Conservation (phyloP, 23 red algal species). For the Chondrus crispus region DNA sequence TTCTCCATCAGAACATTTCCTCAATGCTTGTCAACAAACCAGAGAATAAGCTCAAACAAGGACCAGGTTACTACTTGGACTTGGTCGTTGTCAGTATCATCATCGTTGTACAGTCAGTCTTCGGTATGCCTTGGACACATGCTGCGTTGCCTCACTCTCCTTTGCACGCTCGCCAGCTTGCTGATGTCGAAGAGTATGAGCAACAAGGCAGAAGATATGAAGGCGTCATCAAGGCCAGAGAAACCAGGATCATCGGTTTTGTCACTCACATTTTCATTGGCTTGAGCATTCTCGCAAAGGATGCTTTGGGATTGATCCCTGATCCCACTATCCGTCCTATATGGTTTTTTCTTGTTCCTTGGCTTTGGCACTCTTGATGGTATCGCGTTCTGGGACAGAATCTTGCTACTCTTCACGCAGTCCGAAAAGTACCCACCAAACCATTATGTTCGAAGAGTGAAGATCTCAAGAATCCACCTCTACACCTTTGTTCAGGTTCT, state of each 20-base stretch:
- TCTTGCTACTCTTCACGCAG: slow-evolving; percentile 92
- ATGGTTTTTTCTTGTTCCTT: slow-evolving; percentile 94
- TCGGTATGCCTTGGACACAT: slow-evolving; percentile 91
- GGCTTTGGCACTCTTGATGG: slow-evolving; percentile 81
- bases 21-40: slow-evolving; percentile 80
- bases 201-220: slow-evolving; percentile 60
- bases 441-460: slow-evolving; percentile 90
- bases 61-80: slow-evolving; percentile 86
- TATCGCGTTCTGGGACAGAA: slow-evolving; percentile 80
- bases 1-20: slow-evolving; percentile 93
- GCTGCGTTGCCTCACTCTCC: slow-evolving; percentile 94
- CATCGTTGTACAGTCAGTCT: slow-evolving; percentile 74
- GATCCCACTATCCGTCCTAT: slow-evolving; percentile 84
- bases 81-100: slow-evolving; percentile 73
- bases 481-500: slow-evolving; percentile 86
- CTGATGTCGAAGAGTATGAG: slow-evolving; percentile 91
- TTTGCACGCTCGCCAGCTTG: slow-evolving; percentile 83
- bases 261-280: slow-evolving; percentile 75
- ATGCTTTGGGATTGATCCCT: slow-evolving; percentile 67
- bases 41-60: slow-evolving; percentile 93
- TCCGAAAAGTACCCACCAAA: slow-evolving; percentile 85
- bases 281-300: slow-evolving; percentile 75
- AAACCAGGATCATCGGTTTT: slow-evolving; percentile 71
- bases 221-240: slow-evolving; percentile 82
- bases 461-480: slow-evolving; percentile 64